These are phyloP conservation scores for Pichia kudriavzevii DNA, from an alignment of 1,139 yeast genomes.

Conservation along the genomic window DNA sequence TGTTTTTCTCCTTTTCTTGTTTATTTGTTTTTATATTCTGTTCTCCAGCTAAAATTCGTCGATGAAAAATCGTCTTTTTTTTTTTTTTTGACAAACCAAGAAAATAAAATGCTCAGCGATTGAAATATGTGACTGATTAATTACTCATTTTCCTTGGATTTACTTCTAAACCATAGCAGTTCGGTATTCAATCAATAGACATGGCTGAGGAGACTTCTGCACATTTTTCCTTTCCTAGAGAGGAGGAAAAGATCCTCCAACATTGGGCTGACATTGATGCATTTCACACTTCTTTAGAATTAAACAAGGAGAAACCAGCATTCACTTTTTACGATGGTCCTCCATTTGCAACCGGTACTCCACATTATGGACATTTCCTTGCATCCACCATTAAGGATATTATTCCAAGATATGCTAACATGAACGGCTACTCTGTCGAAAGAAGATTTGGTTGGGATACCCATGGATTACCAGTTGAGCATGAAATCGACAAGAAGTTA, in stretches of 20 bases:
- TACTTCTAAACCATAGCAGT: slow-evolving; percentile 5
- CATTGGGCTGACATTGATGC: slow-evolving; percentile 91
- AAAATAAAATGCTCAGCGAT: no score
- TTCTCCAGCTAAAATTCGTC: no score
- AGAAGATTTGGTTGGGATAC: slow-evolving; percentile 99
- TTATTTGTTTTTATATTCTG: no score
- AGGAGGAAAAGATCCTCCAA: slow-evolving; percentile 73
- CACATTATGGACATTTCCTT: slow-evolving; percentile 95
- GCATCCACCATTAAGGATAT: slow-evolving; percentile 96
- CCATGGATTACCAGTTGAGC: slow-evolving; percentile 97
- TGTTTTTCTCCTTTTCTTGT: no score
- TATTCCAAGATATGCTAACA: slow-evolving; percentile 94
- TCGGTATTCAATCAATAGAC: slow-evolving; percentile 1
- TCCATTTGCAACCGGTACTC: slow-evolving; percentile 98
- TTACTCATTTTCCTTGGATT: no score
- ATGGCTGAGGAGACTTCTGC: slow-evolving; percentile 24
- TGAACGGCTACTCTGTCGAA: slow-evolving; percentile 94
- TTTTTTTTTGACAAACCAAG: no score
- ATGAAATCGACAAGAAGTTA: slow-evolving; percentile 94
- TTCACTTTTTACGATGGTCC: slow-evolving; percentile 98
- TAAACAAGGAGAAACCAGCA: slow-evolving; percentile 78
- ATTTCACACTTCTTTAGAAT: slow-evolving; percentile 75
- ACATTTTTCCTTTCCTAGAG: slow-evolving; percentile 63
- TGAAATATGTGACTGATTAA: no score
- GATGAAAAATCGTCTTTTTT: no score